Percentiles rank a stretch among this genome's conserved stretches.
Conservation (phyloP, 441 rosid genomes). For the Gossypium schwendimanii region DNA sequence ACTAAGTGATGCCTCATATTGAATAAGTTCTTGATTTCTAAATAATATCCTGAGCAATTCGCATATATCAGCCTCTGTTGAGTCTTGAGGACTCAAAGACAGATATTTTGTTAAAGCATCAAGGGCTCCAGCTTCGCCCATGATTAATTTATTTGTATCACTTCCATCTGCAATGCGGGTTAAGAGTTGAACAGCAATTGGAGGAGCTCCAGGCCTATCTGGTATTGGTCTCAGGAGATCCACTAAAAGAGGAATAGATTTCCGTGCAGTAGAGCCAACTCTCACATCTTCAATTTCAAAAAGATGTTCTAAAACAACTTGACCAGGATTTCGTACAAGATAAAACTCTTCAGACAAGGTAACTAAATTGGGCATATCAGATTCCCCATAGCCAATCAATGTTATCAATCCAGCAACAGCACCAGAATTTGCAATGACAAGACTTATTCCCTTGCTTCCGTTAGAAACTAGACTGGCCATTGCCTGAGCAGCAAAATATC, state of each 20-base stretch:
- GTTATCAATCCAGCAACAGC: conserved; percentile 60
- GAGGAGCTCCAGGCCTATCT: conserved; percentile 74
- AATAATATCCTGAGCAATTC: conserved; percentile 64
- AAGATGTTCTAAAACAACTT: conserved; percentile 60
- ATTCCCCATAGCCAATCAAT: conserved; percentile 53
- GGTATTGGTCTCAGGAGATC: conserved; percentile 89
- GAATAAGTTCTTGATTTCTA: conserved; percentile 47
- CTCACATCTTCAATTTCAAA: conserved; percentile 76
- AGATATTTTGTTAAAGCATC: conserved; percentile 73
- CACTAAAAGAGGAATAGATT: conserved; percentile 79
- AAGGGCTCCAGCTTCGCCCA: conserved; percentile 84
- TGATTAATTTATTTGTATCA: conserved; percentile 57
- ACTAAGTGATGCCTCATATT: conserved; percentile 53
- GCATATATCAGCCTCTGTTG: conserved; percentile 54
- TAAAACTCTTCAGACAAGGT: conserved; percentile 63
- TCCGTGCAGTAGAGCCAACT: conserved; percentile 65
- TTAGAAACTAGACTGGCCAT: conserved; percentile 59
- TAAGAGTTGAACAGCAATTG: conserved; percentile 57
- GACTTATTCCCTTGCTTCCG: conserved; percentile 52
- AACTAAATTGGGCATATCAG: conserved; percentile 43
- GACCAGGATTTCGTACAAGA: conserved; percentile 56
- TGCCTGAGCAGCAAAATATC: conserved; percentile 80
- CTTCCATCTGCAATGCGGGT: conserved; percentile 58
- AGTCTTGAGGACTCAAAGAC: conserved; percentile 73
- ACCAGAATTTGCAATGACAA: conserved; percentile 62